Evolutionary conservation across 2,329 filamentous ascomycete species (phyloP).

Genomic region (Fusarium zealandicum): DNA sequence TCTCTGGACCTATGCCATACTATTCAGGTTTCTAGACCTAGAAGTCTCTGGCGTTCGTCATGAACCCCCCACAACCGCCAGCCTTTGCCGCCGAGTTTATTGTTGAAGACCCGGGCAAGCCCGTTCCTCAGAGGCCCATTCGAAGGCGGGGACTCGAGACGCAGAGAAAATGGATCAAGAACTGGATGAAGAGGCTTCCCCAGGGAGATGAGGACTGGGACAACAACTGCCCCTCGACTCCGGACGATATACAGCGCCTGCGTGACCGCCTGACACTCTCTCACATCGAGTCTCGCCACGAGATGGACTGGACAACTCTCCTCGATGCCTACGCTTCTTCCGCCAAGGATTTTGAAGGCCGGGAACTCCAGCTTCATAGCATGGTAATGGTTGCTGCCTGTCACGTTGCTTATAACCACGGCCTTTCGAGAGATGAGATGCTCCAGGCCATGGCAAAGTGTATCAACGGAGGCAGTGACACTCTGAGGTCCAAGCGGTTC

Average conservation of each 20-base stretch:
- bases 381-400: conserved; percentile 40
- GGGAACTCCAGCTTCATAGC: conserved; percentile 37
- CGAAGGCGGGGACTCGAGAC: conserved; percentile 38
- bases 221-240: conserved; percentile 36
- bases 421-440: conserved; percentile 31
- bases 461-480: conserved; percentile 38
- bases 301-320: conserved; percentile 38
- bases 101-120: conserved; percentile 36
- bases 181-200: conserved; percentile 39
- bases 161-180: conserved; percentile 38
- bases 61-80: conserved; percentile 31
- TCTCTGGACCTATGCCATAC: conserved; percentile 26
- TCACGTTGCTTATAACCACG: conserved; percentile 37
- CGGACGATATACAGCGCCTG: conserved; percentile 31
- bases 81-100: conserved; percentile 37
- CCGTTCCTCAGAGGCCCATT: conserved; percentile 35
- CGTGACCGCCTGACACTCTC: conserved; percentile 33
- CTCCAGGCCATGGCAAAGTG: conserved; percentile 37
- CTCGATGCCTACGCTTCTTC: conserved; percentile 36
- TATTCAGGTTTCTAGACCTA: conserved; percentile 17
- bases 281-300: conserved; percentile 27
- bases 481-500: conserved; percentile 38
- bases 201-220: conserved; percentile 41
- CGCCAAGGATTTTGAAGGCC: conserved; percentile 35
- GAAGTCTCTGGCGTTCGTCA: conserved; percentile 26